phyloP scores from a whole-genome alignment of 2,329 filamentous ascomycete genomes.

The Fusarium coffeatum region DNA sequence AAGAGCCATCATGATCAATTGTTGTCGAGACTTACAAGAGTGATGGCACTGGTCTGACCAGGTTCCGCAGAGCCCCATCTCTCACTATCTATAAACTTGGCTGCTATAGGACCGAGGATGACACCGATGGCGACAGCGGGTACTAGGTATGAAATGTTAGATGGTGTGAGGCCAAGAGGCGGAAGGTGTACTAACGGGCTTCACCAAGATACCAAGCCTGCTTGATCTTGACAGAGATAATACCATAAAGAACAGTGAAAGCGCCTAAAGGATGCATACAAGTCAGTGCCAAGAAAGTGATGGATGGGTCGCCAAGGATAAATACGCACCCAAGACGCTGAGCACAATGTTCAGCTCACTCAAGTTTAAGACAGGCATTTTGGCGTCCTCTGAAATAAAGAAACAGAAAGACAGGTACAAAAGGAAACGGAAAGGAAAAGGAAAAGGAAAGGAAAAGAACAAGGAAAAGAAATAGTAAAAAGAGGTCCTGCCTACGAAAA shows the following conservation, averaged over 20 bases:
- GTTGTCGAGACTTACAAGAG: conserved; percentile 48
- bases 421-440: not conserved
- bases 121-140: conserved; percentile 66
- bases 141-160: conserved; percentile 51
- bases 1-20: rapidly evolving
- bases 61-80: conserved; percentile 41
- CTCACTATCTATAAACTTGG: conserved; percentile 62
- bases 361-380: conserved; percentile 53
- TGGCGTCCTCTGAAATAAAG: not conserved
- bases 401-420: not conserved
- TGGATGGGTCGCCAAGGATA: conserved; percentile 59
- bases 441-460: not conserved
- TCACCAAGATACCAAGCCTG: conserved; percentile 65
- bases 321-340: conserved; percentile 54
- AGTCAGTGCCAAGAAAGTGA: conserved; percentile 45
- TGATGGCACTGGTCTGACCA: conserved; percentile 53
- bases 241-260: conserved; percentile 61
- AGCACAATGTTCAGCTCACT: conserved; percentile 65
- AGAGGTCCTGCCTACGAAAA: conserved; percentile 13
- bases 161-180: not conserved
- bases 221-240: conserved; percentile 65
- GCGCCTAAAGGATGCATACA: conserved; percentile 51
- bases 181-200: conserved; percentile 59
- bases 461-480: not conserved
- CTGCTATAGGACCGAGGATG: conserved; percentile 64